Evolutionary conservation across 2,329 filamentous ascomycete species (phyloP).

Genomic region (Diplodia mutila): DNA sequence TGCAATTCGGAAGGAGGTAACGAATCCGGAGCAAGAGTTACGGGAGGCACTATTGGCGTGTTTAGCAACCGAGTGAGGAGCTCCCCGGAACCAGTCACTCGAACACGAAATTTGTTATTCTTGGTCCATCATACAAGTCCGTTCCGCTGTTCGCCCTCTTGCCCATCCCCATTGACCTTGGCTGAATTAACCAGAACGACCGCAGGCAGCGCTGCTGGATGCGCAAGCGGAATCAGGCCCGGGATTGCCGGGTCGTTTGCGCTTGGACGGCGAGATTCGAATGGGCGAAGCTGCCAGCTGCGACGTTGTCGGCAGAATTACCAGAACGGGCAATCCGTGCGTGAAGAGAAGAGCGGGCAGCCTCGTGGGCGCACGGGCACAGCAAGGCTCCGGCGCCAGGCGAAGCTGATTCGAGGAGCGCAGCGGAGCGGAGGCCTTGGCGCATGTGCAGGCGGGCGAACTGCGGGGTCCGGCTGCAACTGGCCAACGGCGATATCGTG

Average conservation of each 20-base stretch:
- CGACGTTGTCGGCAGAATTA: neutral
- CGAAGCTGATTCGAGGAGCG: neutral
- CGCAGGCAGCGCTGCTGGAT: neutral
- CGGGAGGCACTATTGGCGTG: neutral
- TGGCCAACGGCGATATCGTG: constrained; percentile 25
- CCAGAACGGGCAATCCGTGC: neutral
- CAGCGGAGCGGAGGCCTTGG: constrained; percentile 24
- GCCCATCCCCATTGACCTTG: neutral
- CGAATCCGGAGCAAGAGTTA: neutral
- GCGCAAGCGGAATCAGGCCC: neutral
- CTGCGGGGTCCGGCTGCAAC: constrained; percentile 14
- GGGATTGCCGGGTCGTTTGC: neutral
- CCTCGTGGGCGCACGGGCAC: neutral
- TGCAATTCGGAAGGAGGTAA: constrained; percentile 3
- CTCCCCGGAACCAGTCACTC: neutral
- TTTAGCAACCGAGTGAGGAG: constrained; percentile 3
- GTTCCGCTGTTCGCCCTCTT: neutral
- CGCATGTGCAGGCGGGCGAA: neutral
- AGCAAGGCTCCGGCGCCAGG: neutral
- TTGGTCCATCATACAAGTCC: constrained; percentile 5
- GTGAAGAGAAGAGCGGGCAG: neutral
- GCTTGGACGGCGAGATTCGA: neutral
- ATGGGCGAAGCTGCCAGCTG: neutral
- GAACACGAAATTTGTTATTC: constrained; percentile 5
- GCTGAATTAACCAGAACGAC: neutral